Conservation (phyloP, 1,139 yeast species). For the Eremothecium cymbalariae region DNA sequence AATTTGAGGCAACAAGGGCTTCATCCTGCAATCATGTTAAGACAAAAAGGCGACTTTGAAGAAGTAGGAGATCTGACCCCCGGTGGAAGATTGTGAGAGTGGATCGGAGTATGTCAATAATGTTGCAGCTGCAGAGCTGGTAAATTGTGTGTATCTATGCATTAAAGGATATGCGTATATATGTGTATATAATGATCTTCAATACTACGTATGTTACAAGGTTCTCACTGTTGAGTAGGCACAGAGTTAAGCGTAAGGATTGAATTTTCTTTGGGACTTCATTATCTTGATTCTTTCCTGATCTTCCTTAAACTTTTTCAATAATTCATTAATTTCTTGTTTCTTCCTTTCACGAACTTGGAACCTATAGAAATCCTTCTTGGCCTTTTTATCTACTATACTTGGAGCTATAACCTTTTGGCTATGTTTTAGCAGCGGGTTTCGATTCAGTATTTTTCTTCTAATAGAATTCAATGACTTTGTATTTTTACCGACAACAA, state of each 20-base stretch:
- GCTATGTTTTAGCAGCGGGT: constrained; percentile 30
- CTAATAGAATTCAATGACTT: constrained; percentile 44
- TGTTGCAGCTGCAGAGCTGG: not conserved
- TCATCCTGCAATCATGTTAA: constrained; percentile 87
- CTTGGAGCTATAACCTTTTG: constrained; percentile 22
- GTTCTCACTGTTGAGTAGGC: not conserved
- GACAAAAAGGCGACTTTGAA: constrained; percentile 59
- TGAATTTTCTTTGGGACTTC: constrained; percentile 74
- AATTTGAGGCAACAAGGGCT: constrained; percentile 80
- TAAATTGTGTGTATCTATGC: not conserved
- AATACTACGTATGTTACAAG: constrained; percentile 5
- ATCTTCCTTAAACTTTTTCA: constrained; percentile 78
- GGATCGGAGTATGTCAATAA: not conserved
- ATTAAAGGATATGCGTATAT: constrained; percentile 3
- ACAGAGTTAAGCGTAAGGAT: constrained; percentile 51
- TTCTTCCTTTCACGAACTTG: constrained; percentile 92
- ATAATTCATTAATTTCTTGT: constrained; percentile 80
- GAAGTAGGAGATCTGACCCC: constrained; percentile 28
- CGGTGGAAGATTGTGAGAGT: constrained; percentile 26
- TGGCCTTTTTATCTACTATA: constrained; percentile 68
- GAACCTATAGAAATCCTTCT: constrained; percentile 89
- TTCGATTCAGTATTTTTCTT: constrained; percentile 29
- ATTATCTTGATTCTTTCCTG: constrained; percentile 74
- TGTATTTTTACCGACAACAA: constrained; percentile 80
- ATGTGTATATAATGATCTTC: constrained; percentile 2